Evolutionary conservation across 495 filamentous ascomycete species (phyloP).

Genomic region (Aspergillus ellipticus): DNA sequence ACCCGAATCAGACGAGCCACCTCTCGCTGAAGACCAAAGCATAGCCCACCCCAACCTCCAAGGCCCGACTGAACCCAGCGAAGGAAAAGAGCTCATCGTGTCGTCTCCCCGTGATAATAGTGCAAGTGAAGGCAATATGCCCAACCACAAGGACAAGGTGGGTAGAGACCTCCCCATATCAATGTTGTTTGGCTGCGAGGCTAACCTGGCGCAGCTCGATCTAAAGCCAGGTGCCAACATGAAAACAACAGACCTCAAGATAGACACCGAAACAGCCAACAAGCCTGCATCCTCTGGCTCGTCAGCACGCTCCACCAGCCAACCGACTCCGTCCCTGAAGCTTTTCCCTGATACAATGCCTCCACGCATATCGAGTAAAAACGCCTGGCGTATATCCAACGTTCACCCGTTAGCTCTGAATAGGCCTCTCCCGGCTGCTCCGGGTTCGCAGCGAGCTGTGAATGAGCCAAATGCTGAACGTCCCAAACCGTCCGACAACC

Average conservation of each 20-base stretch:
- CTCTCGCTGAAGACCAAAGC: not conserved
- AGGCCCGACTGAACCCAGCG: not conserved
- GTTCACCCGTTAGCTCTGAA: constrained; percentile 9
- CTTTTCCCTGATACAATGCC: constrained; percentile 38
- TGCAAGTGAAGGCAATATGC: not conserved
- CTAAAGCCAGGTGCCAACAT: not conserved
- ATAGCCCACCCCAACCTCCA: not conserved
- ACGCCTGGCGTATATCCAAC: constrained; percentile 25
- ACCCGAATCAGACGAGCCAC: not conserved
- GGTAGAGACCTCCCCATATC: not conserved
- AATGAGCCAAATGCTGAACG: constrained; percentile 3
- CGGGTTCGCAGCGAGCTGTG: constrained; percentile 7
- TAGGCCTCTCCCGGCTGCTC: constrained; percentile 4
- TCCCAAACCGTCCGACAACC: not conserved
- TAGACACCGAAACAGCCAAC: not conserved
- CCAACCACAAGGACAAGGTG: not conserved
- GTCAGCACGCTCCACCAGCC: constrained; percentile 6
- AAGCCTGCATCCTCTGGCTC: not conserved
- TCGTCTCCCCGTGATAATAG: not conserved
- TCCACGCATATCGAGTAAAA: constrained; percentile 32
- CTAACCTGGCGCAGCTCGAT: not conserved
- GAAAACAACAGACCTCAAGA: not conserved
- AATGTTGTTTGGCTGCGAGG: not conserved
- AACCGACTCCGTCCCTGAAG: constrained; percentile 28
- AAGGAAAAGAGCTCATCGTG: not conserved